These are phyloP conservation scores for Darksidea phi DNA, from an alignment of 495 filamentous ascomycete species.

Conservation along the genomic window DNA sequence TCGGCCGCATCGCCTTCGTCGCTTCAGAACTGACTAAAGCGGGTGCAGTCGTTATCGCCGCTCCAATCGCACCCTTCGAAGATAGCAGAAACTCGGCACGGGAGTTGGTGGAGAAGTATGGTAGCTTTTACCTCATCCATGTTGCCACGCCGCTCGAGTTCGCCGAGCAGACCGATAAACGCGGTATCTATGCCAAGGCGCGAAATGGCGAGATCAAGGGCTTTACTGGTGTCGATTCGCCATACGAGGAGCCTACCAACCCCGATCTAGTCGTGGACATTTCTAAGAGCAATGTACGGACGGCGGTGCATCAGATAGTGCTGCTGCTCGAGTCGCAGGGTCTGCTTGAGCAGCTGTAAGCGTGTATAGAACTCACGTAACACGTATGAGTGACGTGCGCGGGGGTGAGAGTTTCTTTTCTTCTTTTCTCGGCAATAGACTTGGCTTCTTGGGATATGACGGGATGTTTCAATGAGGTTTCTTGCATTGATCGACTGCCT, in stretches of 20 bases:
- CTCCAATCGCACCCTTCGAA: constrained; percentile 96
- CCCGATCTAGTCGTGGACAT: constrained; percentile 80
- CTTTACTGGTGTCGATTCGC: constrained; percentile 97
- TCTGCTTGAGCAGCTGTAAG: constrained; percentile 63
- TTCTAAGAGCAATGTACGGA: constrained; percentile 82
- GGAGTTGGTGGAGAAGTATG: constrained; percentile 81
- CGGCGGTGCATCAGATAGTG: constrained; percentile 94
- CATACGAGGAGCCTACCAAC: constrained; percentile 84
- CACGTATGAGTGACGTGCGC: too few species aligned
- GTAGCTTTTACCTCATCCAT: constrained; percentile 91
- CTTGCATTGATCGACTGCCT: too few species aligned
- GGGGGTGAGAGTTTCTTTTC: too few species aligned
- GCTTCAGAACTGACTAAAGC: constrained; percentile 89
- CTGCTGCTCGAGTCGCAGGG: constrained; percentile 87
- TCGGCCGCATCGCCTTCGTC: constrained; percentile 94
- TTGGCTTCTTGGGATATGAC: too few species aligned
- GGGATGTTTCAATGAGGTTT: too few species aligned
- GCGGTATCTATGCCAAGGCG: constrained; percentile 83
- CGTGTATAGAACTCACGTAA: too few species aligned
- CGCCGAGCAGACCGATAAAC: constrained; percentile 92
- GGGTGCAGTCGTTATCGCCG: constrained; percentile 91
- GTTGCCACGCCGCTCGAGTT: constrained; percentile 89
- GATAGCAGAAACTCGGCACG: constrained; percentile 68
- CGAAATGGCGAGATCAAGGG: constrained; percentile 92
- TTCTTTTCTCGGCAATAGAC: too few species aligned